Base-by-base conservation (phyloP, 2,329 filamentous ascomycete species). In the Myriosclerotinia curreyana region DNA sequence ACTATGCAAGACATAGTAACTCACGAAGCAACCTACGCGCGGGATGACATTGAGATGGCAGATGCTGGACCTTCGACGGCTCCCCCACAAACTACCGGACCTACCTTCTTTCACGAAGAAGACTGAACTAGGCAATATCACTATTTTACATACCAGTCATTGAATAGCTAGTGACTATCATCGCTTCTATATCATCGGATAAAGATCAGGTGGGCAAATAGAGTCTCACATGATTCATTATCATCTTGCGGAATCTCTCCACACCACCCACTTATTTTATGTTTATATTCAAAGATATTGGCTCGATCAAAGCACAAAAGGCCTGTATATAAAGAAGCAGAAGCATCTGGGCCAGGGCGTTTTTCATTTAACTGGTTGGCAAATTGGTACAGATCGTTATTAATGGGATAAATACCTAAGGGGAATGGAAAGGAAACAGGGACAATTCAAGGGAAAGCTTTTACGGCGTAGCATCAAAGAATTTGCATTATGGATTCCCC, bases 21-120 rank as follows among this genome's bases (percentile, higher is more conserved):
- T 3, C 61, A 66, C 22, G 67, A 69, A 51, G 67, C 64, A 52
- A 48, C 42, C 12, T 69, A 69, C 50, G 44, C 56, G 20, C 60
- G 66, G 40, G 68, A 68, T 60, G 71, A 74, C 69, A 67, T 72
- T 42, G 69, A 72, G 55, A 73, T 74, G 72, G 58, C 65, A 7
- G 72, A 74, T 67, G 69, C 69, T 42, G 70, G 69, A 20, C 71
- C 71, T 38, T 70, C 68, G 3, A 74, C 73, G 5, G 73, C 71
- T 22, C 72, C 73, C 12, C 66, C 71, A 17, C 66, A 69, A 22
- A 66, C 67, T 31, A 72, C 69, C 7, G 70, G 71, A 5, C 70
- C 68, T 15, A 73, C 71, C 1, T 74, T 73, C 64, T 74, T 74
- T 62, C 70, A 73, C 51, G 72, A 74, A 49, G 71, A 73, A 63